phyloP scores from a whole-genome alignment of 2,329 filamentous ascomycete species.

The Boeremia exigua region DNA sequence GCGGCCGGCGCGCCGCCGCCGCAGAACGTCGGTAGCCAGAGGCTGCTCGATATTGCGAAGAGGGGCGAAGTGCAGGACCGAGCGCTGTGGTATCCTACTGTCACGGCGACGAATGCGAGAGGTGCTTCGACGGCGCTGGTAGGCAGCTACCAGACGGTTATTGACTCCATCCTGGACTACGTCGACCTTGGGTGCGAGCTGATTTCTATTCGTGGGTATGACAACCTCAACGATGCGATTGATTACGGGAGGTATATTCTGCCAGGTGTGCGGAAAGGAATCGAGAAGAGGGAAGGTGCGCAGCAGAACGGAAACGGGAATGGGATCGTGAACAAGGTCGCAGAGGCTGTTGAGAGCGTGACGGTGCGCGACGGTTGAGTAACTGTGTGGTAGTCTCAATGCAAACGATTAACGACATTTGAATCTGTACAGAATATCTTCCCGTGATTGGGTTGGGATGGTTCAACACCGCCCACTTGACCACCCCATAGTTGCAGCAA shows the following conservation, averaged over 20 bases:
- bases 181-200: conserved; percentile 22
- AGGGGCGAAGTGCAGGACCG: conserved; percentile 22
- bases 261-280: conserved; percentile 15
- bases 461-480: no score
- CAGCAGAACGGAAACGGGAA: conserved; percentile 7
- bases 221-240: conserved; percentile 23
- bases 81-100: conserved; percentile 23
- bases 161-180: conserved; percentile 22
- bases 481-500: no score
- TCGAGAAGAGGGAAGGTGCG: conserved; percentile 12
- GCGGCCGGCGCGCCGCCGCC: conserved; percentile 11
- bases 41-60: conserved; percentile 21
- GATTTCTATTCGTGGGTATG: conserved; percentile 24
- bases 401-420: no score
- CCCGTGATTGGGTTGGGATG: no score
- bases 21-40: conserved; percentile 19
- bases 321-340: conserved; percentile 17
- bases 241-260: conserved; percentile 23
- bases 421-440: no score
- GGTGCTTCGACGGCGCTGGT: conserved; percentile 21
- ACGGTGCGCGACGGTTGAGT: conserved; percentile 15
- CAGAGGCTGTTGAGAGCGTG: conserved; percentile 18
- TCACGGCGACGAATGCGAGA: conserved; percentile 19
- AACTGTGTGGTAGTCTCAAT: no score
- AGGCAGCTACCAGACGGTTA: conserved; percentile 21